These are phyloP conservation scores for Macroventuria anomochaeta DNA, from an alignment of 2,329 filamentous ascomycete genomes.

Conservation along the genomic window DNA sequence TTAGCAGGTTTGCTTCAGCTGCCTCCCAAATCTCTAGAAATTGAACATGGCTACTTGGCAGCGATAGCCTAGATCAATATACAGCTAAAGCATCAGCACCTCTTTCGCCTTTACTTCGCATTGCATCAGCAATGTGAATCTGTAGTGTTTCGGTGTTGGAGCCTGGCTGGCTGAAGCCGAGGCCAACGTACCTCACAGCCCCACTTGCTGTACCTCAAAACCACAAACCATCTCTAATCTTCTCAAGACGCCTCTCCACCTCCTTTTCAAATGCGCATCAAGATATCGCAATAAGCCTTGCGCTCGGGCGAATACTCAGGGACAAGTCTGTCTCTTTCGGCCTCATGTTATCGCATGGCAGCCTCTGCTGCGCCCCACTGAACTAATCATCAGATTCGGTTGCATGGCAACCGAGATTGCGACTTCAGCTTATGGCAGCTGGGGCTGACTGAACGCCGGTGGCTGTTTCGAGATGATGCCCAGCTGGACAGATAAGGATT, in stretches of 20 bases:
- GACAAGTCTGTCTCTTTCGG: background rate
- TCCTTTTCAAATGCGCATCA: background rate
- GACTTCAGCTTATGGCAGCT: constrained; percentile 6
- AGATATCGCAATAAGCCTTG: background rate
- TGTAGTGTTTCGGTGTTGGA: no score
- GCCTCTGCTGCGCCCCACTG: constrained; percentile 12
- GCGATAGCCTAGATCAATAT: no score
- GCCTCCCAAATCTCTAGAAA: no score
- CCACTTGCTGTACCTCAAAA: background rate
- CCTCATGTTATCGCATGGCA: background rate
- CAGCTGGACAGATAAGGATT: background rate
- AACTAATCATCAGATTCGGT: constrained; percentile 5
- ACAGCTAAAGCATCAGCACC: no score
- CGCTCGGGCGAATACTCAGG: background rate
- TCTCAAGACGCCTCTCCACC: no score
- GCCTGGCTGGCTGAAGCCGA: no score
- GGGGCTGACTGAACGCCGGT: constrained; percentile 8
- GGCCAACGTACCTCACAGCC: no score
- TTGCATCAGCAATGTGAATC: no score
- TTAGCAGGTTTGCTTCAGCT: no score
- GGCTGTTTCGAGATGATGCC: constrained; percentile 9
- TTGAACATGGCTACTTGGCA: no score
- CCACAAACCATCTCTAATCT: background rate
- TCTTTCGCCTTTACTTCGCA: no score
- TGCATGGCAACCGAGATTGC: constrained; percentile 13